These are phyloP conservation scores for Plantago lanceolata DNA, from an alignment of 305 asterid genomes.

Conservation along the genomic window DNA sequence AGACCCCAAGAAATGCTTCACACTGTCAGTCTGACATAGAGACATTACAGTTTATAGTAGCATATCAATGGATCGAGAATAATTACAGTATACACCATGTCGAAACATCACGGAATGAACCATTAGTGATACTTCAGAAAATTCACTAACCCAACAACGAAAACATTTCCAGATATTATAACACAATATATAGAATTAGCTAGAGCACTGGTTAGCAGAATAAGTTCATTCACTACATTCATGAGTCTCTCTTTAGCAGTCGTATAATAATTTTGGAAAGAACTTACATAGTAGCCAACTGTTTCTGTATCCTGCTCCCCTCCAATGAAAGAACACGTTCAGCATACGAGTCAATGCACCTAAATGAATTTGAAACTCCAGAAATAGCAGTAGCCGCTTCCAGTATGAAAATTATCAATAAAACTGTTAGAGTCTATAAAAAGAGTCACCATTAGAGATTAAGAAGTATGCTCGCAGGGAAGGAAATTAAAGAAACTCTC, in stretches of 20 bases:
- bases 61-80: no score
- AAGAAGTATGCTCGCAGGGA: background rate
- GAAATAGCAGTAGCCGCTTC: conserved; percentile 39
- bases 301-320: conserved; percentile 60
- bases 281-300: conserved; percentile 53
- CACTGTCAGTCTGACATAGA: no score
- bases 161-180: background rate
- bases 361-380: conserved; percentile 30
- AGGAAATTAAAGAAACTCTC: background rate
- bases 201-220: background rate
- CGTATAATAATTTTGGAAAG: conserved; percentile 5
- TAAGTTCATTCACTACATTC: background rate
- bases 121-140: background rate
- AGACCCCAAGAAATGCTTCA: background rate
- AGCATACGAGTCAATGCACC: conserved; percentile 29
- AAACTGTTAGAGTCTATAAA: background rate
- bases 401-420: conserved; percentile 14
- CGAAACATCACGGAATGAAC: background rate
- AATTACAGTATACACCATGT: background rate
- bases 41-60: no score
- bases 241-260: conserved; percentile 1
- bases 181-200: background rate
- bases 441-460: background rate
- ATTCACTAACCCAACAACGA: background rate
- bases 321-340: conserved; percentile 52